Conservation (phyloP, 2,329 filamentous ascomycete genomes). For the Ustilaginoidea virens region DNA sequence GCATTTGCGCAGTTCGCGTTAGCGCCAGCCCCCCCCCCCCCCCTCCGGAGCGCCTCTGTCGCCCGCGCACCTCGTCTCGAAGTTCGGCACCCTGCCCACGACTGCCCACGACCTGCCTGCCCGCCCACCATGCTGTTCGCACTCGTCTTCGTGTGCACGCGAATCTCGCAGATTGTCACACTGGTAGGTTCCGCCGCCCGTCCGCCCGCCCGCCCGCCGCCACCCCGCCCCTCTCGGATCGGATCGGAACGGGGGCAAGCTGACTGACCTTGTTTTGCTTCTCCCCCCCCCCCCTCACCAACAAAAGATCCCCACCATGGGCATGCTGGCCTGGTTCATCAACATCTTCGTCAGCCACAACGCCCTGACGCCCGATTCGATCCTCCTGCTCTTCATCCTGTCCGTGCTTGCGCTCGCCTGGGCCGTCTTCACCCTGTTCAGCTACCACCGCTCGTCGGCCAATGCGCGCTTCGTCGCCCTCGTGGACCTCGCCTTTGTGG, state of each 20-base stretch:
- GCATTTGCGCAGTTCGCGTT: no score
- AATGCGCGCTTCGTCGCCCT: conserved; percentile 47
- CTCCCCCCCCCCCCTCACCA: not conserved
- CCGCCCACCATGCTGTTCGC: conserved; percentile 47
- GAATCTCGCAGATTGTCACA: conserved; percentile 46
- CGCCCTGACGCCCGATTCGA: conserved; percentile 42
- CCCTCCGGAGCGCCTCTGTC: no score
- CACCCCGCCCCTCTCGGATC: not conserved
- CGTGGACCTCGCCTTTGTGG: conserved; percentile 45
- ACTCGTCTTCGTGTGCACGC: conserved; percentile 46
- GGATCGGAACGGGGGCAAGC: no score
- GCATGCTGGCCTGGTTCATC: conserved; percentile 54
- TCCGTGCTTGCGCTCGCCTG: conserved; percentile 47
- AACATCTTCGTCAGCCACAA: conserved; percentile 41
- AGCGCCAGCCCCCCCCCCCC: no score
- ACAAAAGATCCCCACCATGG: conserved; percentile 50
- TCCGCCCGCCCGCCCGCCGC: not conserved
- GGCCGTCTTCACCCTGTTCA: conserved; percentile 50
- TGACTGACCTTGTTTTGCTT: not conserved
- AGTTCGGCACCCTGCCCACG: no score
- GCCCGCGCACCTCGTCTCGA: no score
- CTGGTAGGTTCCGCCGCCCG: conserved; percentile 28
- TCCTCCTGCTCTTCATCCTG: conserved; percentile 54
- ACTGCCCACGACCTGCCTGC: no score
- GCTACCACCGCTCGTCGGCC: conserved; percentile 44